Evolutionary conservation across 2,329 filamentous ascomycete genomes (phyloP).

Genomic region (Colletotrichum sp.): DNA sequence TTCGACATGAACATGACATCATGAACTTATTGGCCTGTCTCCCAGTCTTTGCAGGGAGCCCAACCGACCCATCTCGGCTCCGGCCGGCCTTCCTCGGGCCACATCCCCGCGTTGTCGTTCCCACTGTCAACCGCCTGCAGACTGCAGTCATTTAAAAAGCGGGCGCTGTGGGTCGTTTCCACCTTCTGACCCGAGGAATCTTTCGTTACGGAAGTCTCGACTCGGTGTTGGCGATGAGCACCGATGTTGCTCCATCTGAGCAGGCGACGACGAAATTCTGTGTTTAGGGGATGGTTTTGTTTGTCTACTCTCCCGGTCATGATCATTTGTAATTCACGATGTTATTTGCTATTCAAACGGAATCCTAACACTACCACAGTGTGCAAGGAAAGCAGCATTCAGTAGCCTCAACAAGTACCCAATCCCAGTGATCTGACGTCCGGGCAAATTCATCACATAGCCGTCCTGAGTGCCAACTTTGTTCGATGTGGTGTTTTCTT

Average conservation of each 20-base stretch:
- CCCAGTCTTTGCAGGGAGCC: neutral
- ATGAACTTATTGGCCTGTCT: neutral
- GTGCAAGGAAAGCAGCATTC: neutral
- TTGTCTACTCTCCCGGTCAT: neutral
- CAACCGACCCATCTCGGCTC: neutral
- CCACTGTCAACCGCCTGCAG: neutral
- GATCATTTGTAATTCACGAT: neutral
- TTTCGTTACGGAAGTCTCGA: neutral
- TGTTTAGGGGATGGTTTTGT: neutral
- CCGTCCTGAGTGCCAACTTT: neutral
- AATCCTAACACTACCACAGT: neutral
- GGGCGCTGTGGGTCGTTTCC: neutral
- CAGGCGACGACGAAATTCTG: neutral
- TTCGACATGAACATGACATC: neutral
- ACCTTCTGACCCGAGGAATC: neutral
- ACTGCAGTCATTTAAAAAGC: neutral
- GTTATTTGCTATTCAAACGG: neutral
- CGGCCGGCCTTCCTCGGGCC: neutral
- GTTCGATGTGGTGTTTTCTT: neutral
- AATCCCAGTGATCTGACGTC: neutral
- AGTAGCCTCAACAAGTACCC: neutral
- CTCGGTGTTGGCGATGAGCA: neutral
- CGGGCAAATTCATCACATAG: neutral
- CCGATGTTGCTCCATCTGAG: neutral
- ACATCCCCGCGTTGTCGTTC: neutral